Evolutionary conservation across 2,329 filamentous ascomycete species (phyloP), one percentile per base, ranked within the genome.

Genomic region (Sporothrix pallida): DNA sequence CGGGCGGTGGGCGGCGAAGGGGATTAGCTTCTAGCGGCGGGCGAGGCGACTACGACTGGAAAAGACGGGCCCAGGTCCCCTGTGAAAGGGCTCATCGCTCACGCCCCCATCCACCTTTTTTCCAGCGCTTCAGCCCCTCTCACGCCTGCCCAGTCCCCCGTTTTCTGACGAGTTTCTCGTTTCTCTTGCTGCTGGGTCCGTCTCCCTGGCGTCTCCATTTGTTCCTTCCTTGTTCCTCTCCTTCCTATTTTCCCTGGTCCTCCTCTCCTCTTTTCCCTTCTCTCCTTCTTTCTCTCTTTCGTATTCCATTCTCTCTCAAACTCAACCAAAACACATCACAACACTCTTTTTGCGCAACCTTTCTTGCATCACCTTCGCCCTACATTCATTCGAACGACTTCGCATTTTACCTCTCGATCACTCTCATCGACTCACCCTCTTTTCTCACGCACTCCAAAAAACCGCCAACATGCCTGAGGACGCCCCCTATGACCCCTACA

Each of bases 401-500:
- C 44, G 2, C 23, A 8, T 48, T 26, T 46, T 42, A 37, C 31
- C 31, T 62, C 26, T 54, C 44, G 20, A 42, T 20, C 23, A 42
- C 42, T n/a, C 13, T 23, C 58, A 15, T 26, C 70, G 56, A 20
- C 44, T 48, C 26, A 17, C 44, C 13, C 44, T 42, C 63, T 63
- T 37, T 54, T 46, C 9, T 6, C 48, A 54, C 69, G 6, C 23
- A 44, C 48, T 20, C 9, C 23, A 50, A 31, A 69, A 58, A 62
- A 62, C 78, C 75, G 76, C 76, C 79, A 84, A 75, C 79, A 89
- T 89, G 87, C 83, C 87, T 78, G 84, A 83, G 78, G 86, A 88
- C 74, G 84, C 87, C 81, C 93, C 93, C 78, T 97, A 97, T 84
- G 93, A 97, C 84, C 93, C 93, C 76, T 97, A 96, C 85, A 95